phyloP scores from a whole-genome alignment of 2,329 filamentous ascomycete genomes.

The Curvularia sp. region DNA sequence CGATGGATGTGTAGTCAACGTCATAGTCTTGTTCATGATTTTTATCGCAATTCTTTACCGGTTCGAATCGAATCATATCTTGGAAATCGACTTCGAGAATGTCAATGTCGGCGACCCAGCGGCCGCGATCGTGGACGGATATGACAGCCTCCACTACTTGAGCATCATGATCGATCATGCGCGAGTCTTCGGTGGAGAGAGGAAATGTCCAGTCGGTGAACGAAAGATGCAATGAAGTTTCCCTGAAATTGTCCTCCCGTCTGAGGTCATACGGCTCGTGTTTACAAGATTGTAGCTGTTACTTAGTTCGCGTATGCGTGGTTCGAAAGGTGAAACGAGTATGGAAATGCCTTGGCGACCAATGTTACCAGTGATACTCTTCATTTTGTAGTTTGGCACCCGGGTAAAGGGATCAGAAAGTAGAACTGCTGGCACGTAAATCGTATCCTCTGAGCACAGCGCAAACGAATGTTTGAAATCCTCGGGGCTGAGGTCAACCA shows the following conservation, averaged over 20 bases:
- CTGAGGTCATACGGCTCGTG: neutral
- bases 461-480: neutral
- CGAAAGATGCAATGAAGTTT: neutral
- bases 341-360: neutral
- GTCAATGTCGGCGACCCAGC: neutral
- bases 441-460: neutral
- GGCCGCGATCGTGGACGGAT: neutral
- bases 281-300: neutral
- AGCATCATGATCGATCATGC: neutral
- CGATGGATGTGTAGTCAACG: neutral
- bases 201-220: neutral
- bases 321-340: neutral
- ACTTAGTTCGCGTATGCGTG: neutral
- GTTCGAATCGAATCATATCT: neutral
- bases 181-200: neutral
- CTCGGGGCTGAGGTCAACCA: neutral
- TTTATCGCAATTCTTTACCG: neutral
- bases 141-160: neutral
- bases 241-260: neutral
- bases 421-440: neutral
- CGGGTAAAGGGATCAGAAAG: neutral
- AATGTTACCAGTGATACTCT: neutral
- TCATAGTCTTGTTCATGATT: neutral
- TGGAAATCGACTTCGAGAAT: neutral
- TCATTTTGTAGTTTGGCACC: neutral